Base-by-base conservation (phyloP, 495 filamentous ascomycete genomes). In the Trichoderma reesei region DNA sequence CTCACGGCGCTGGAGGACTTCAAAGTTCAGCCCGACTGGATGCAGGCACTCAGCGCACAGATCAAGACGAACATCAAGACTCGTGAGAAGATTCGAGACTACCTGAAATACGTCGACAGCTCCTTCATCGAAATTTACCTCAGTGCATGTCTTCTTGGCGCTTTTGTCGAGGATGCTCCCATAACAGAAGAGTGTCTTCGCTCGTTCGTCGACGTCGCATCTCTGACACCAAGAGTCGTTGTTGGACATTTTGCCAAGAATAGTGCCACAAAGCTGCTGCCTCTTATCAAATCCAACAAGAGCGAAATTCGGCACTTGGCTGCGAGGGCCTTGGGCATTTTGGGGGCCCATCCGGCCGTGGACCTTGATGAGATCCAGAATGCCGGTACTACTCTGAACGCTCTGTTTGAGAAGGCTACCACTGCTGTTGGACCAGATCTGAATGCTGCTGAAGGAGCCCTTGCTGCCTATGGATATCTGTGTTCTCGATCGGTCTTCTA, bases 11-110 rank as follows among this genome's bases (percentile, higher is more conserved):
- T 96, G 44, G 41, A 34, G n/a, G 75, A 80, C 9, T 79, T 88
- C 18, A 82, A 82, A 9, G 75, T 91, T 41, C 87, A 95, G 66
- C 83, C 87, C 63, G 90, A 93, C 60, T 97, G 93, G 93, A 91
- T 92, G 65, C 79, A 85, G 33, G 88, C 88, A 72, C 75, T 96
- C 4, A 89, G 91, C 68, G 80, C 84, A 14, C 74, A 86, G 0
- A 78, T 92, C 20, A 79, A 85, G 13, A 86, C 86, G 5, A 85
- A 90, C 69, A 79, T 84, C 48, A 72, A 78, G 42, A 83, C 81
- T 8, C 83, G 90, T 31, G 65, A 74, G 18, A 78, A 79, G 2
- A 77, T 96, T 11, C 83, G 79, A 68, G 66, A 68, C 61, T 82
- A 78, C 61, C 59, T 75, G 14, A 60, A 61, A 5, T 66, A 44